These are phyloP conservation scores for Dysphania ambrosioides DNA, from an alignment of 148 eudicot genomes.

Conservation along the genomic window DNA sequence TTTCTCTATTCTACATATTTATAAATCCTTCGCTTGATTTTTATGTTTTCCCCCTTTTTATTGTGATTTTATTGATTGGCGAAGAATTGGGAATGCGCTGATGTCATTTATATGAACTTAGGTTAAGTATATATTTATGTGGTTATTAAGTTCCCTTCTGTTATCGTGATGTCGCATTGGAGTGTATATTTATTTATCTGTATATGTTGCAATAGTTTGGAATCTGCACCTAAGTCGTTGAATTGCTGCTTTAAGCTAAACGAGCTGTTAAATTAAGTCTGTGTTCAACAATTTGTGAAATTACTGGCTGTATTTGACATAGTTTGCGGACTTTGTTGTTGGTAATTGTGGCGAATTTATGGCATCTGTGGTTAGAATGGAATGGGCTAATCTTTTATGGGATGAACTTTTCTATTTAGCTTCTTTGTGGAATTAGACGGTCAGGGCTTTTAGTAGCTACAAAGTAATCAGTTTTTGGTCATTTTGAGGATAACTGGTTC, in stretches of 20 bases:
- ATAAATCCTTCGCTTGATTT: not conserved
- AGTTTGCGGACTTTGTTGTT: not conserved
- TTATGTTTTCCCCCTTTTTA: not conserved
- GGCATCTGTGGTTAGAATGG: too few relatives aligned
- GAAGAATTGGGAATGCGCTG: not conserved
- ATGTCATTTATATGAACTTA: not conserved
- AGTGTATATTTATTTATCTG: too few relatives aligned
- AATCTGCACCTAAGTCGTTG: too few relatives aligned
- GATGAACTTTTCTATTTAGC: too few relatives aligned
- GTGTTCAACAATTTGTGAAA: not conserved
- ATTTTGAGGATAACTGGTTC: too few relatives aligned
- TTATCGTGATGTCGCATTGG: not conserved
- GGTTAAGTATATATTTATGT: too few relatives aligned
- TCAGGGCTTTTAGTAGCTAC: too few relatives aligned
- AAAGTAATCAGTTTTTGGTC: too few relatives aligned
- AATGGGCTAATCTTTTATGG: too few relatives aligned
- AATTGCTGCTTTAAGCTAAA: not conserved
- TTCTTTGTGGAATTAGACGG: too few relatives aligned
- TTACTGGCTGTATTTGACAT: not conserved
- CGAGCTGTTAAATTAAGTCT: not conserved
- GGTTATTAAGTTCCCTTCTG: not conserved
- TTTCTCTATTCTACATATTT: not conserved
- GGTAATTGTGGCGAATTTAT: too few relatives aligned
- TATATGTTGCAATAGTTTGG: not conserved
- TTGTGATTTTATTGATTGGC: not conserved